These are phyloP conservation scores for Loxodes magnus DNA, from an alignment of 73 alveolate species.

Conservation along the genomic window DNA sequence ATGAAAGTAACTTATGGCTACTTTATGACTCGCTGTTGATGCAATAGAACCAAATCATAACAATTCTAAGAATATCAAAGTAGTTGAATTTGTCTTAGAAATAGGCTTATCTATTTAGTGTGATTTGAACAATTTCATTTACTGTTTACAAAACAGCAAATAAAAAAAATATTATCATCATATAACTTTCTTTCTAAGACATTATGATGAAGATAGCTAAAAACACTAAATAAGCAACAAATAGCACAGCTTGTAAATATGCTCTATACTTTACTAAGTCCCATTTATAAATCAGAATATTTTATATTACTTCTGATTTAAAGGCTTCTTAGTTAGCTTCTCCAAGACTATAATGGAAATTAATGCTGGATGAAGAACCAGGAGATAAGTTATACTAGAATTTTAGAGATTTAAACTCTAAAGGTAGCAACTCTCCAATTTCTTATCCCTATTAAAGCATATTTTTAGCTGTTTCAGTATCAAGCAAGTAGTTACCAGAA, in stretches of 20 bases:
- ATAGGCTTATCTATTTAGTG: not conserved
- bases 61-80: not conserved
- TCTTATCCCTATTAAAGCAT: no score
- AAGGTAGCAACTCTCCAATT: no score
- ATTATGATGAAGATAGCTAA: not conserved
- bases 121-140: not conserved
- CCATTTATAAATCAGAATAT: not conserved
- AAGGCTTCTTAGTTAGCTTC: no score
- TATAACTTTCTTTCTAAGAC: not conserved
- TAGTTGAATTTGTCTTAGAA: conserved; percentile 3
- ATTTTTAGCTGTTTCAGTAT: no score
- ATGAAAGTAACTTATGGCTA: not conserved
- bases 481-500: no score
- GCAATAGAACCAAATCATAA: not conserved
- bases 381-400: no score
- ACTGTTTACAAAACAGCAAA: not conserved
- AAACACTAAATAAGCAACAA: not conserved
- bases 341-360: no score
- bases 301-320: no score
- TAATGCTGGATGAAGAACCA: no score
- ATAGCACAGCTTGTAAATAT: not conserved
- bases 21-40: not conserved
- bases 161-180: not conserved
- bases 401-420: no score
- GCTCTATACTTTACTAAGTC: not conserved